A percentile compares a stretch with the other conserved stretches of the same genome.
Conservation (phyloP, 805 yeast species). For the Cyberlindnera veronae region DNA sequence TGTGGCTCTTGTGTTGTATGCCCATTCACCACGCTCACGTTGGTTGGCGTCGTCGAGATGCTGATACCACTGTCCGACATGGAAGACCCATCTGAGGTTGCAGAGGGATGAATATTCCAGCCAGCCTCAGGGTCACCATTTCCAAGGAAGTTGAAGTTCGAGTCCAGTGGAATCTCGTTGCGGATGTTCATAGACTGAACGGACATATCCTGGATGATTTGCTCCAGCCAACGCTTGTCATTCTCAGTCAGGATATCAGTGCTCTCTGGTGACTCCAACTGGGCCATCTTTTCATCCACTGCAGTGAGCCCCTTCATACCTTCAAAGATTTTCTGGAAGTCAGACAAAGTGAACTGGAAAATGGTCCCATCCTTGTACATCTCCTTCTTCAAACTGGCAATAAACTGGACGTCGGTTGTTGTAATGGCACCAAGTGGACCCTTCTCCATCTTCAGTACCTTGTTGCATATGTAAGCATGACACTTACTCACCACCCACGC, state of each 20-base stretch:
- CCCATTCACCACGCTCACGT: too few relatives aligned
- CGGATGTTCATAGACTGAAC: constrained; percentile 2
- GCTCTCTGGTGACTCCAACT: constrained; percentile 5
- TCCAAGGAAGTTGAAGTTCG: background rate
- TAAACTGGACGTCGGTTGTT: constrained; percentile 11
- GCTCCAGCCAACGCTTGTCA: constrained; percentile 25
- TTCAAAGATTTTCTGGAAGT: constrained; percentile 13
- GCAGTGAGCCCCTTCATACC: constrained; percentile 7
- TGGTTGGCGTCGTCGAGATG: too few relatives aligned
- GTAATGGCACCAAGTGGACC: constrained; percentile 10
- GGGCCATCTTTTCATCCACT: constrained; percentile 4
- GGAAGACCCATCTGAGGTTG: too few relatives aligned
- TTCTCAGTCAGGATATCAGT: constrained; percentile 12
- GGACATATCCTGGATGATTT: constrained; percentile 15
- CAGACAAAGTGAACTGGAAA: constrained; percentile 9
- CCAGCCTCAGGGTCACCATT: background rate
- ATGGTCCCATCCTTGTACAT: constrained; percentile 19
- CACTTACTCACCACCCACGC: constrained; percentile 26
- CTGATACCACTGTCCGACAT: too few relatives aligned
- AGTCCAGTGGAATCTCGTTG: background rate
- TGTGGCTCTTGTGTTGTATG: background rate
- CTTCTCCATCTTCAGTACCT: constrained; percentile 11
- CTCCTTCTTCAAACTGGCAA: constrained; percentile 11
- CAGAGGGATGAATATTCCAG: too few relatives aligned
- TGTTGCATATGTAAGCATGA: constrained; percentile 18